Evolutionary conservation across 2,329 filamentous ascomycete species (phyloP), one percentile per base, ranked within the genome.

Genomic region (Fusarium irregulare): DNA sequence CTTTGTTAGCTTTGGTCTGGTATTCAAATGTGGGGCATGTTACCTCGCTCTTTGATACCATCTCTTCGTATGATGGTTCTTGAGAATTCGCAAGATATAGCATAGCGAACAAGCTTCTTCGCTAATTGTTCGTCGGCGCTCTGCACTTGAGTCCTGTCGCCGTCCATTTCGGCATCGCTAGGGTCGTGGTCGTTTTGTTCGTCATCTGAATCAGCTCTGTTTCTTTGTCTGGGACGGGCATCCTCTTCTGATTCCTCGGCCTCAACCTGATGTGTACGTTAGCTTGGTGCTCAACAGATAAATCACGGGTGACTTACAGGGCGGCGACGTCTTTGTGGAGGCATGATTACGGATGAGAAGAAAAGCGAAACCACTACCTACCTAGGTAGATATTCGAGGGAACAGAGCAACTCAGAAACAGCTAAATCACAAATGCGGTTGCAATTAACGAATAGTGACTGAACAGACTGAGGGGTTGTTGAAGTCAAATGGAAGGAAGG

Each of bases 81-180:
- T 12, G 88, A 86, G 66, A 86, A 90, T 75, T 92, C 89, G 78
- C 89, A 91, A 7, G 89, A 87, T 25, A 92, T 78, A 6, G 88
- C 89, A 72, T 91, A 91, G 56, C 90, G 86, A n/a, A 92, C 85
- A n/a, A 92, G 78, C 74, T 89, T 91, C 79, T 90, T 91, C 37
- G 88, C 85, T 34, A 89, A 78, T 69, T 88, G 85, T 6, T 84
- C 80, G 37, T 86, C 83, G 41, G 79, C 82, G 32, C 76, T 81
- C n/a, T 77, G 78, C 21, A 76, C 78, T n/a, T 76, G 74, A 14
- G 68, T 61, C 8, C 66, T 76, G 8, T 78, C 75, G 4, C 59
- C 67, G 10, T 79, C 77, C 75, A 80, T 78, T 2, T 72, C 77
- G 6, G 80, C 78, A 5, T 81, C 80, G n/a, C 80, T 83, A 7